These are phyloP conservation scores for Thelonectria rubi DNA, from an alignment of 2,329 filamentous ascomycete genomes.

Conservation along the genomic window DNA sequence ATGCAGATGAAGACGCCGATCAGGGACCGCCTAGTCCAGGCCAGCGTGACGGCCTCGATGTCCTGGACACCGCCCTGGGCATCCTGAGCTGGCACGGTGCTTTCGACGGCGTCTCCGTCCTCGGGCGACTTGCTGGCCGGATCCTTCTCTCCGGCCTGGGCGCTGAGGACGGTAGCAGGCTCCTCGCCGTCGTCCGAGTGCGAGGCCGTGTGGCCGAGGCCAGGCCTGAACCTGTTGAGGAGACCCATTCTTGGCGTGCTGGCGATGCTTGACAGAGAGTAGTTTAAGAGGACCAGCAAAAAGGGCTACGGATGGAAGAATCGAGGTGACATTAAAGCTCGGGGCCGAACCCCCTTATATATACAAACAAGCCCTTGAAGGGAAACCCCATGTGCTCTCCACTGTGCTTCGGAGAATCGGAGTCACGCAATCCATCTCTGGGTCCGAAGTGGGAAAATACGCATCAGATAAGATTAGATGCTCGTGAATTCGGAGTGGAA, in stretches of 20 bases:
- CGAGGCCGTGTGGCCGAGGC: slow-evolving; percentile 2
- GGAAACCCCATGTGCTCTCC: not conserved
- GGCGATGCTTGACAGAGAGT: not conserved
- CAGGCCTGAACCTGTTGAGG: slow-evolving; percentile 19
- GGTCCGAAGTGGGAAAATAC: slow-evolving; percentile 18
- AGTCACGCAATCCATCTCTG: not conserved
- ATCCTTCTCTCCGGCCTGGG: slow-evolving; percentile 10
- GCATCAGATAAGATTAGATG: slow-evolving; percentile 39
- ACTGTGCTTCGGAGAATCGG: not conserved
- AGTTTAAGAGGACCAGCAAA: not conserved
- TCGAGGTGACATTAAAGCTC: not conserved
- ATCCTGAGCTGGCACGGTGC: slow-evolving; percentile 19
- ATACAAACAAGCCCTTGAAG: not conserved
- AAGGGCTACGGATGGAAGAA: not conserved
- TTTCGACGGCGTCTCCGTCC: not conserved
- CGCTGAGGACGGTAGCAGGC: slow-evolving; percentile 12
- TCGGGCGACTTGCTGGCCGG: not conserved
- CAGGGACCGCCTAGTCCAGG: slow-evolving; percentile 48
- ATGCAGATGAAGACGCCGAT: slow-evolving; percentile 50
- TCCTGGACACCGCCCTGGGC: slow-evolving; percentile 46
- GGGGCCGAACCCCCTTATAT: too few species aligned
- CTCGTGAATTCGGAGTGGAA: slow-evolving; percentile 3
- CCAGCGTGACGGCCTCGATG: slow-evolving; percentile 49
- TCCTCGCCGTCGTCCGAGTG: slow-evolving; percentile 17
- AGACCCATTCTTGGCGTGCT: slow-evolving; percentile 14